Conservation (phyloP, 2,329 filamentous ascomycete species). For the Monosporascus sp. region DNA sequence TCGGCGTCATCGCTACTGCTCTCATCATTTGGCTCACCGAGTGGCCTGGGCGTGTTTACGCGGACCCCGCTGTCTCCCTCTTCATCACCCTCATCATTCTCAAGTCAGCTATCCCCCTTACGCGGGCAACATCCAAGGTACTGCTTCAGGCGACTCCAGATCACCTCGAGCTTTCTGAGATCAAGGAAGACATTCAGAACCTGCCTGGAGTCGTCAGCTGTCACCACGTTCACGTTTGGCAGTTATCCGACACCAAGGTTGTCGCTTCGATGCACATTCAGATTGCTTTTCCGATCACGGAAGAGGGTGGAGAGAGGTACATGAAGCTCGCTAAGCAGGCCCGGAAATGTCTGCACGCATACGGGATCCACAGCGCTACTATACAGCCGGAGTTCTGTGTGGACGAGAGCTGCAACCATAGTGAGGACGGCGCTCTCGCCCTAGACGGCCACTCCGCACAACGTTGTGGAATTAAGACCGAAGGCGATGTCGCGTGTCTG, state of each 20-base stretch:
- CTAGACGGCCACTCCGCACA: constrained; percentile 21
- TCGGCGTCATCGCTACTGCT: constrained; percentile 78
- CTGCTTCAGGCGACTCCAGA: constrained; percentile 90
- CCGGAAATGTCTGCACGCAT: constrained; percentile 83
- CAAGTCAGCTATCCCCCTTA: constrained; percentile 71
- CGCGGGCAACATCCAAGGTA: constrained; percentile 76
- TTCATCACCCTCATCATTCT: constrained; percentile 82
- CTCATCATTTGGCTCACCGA: constrained; percentile 88
- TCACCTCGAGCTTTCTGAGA: constrained; percentile 81
- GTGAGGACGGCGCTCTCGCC: constrained; percentile 23
- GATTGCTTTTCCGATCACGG: constrained; percentile 83
- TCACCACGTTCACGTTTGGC: constrained; percentile 97
- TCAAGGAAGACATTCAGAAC: constrained; percentile 83
- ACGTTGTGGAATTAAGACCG: constrained; percentile 4
- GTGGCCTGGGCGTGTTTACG: constrained; percentile 77
- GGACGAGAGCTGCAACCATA: constrained; percentile 40
- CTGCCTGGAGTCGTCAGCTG: constrained; percentile 84
- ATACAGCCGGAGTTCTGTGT: constrained; percentile 88
- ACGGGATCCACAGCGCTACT: constrained; percentile 93
- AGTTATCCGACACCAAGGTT: constrained; percentile 89
- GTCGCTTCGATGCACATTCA: constrained; percentile 92
- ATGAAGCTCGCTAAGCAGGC: constrained; percentile 85
- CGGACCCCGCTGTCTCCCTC: constrained; percentile 86
- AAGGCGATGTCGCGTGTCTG: constrained; percentile 36
- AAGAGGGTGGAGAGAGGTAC: constrained; percentile 72